phyloP scores from a whole-genome alignment of 306 rosid genomes.

The Ammopiptanthus mongolicus region DNA sequence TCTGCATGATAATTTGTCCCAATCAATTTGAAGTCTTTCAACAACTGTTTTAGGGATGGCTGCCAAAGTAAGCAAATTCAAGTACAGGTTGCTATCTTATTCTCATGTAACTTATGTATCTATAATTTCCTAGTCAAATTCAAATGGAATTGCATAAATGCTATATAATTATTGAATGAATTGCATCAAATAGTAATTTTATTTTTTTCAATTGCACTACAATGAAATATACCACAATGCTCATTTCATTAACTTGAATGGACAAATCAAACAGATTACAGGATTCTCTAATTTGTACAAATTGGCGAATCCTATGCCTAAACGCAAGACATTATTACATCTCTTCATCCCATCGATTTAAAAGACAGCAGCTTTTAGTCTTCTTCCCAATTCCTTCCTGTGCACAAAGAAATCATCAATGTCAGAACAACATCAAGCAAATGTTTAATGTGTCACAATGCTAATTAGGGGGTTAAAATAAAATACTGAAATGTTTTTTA shows the following conservation, averaged over 20 bases:
- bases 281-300: slow-evolving; percentile 38
- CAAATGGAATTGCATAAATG: not conserved
- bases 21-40: not conserved
- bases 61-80: not conserved
- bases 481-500: not conserved
- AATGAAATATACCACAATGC: not conserved
- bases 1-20: not conserved
- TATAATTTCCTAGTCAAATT: not conserved
- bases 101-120: not conserved
- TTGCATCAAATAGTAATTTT: not conserved
- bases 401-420: not conserved
- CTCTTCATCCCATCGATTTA: slow-evolving; percentile 15
- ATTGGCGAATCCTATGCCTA: slow-evolving; percentile 4
- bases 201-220: not conserved
- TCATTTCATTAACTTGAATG: slow-evolving; percentile 15
- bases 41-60: not conserved
- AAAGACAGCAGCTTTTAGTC: slow-evolving; percentile 37
- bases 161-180: not conserved
- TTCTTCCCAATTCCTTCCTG: slow-evolving; percentile 69
- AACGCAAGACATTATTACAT: slow-evolving; percentile 20
- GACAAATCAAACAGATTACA: not conserved
- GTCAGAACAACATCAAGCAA: not conserved
- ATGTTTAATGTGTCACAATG: not conserved
- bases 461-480: not conserved
- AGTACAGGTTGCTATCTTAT: not conserved